Evolutionary conservation across 164 flowering plant species (phyloP).

Genomic region (Vitis rotundifolia): DNA sequence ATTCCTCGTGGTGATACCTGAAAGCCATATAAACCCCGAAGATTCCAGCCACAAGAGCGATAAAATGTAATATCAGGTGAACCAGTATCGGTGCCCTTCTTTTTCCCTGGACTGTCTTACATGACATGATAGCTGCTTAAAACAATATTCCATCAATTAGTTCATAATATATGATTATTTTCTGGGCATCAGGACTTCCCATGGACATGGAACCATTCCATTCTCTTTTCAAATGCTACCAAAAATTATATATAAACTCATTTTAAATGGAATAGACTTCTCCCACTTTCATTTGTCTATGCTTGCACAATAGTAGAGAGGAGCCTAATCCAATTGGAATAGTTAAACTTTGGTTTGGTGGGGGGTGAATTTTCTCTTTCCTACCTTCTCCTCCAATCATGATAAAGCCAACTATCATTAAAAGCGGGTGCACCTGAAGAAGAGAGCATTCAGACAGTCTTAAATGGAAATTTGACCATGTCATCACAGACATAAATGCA

Average conservation of each 20-base stretch:
- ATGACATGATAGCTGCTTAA: slow-evolving; percentile 61
- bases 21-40: slow-evolving; percentile 58
- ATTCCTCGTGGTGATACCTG: slow-evolving; percentile 52
- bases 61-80: slow-evolving; percentile 43
- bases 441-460: not conserved
- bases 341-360: not conserved
- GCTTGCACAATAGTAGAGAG: too few relatives aligned
- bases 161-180: not conserved
- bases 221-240: too few relatives aligned
- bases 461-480: not conserved
- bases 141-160: not conserved
- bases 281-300: too few relatives aligned
- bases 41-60: slow-evolving; percentile 56
- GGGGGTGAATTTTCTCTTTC: not conserved
- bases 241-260: too few relatives aligned
- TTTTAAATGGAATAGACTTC: too few relatives aligned
- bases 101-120: slow-evolving; percentile 45
- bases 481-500: not conserved
- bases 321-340: too few relatives aligned
- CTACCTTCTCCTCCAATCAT: slow-evolving; percentile 65
- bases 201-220: too few relatives aligned
- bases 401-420: slow-evolving; percentile 48
- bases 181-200: too few relatives aligned
- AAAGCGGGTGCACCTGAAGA: slow-evolving; percentile 62
- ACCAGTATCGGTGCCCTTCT: slow-evolving; percentile 32